Evolutionary conservation across 2,329 filamentous ascomycete genomes (phyloP).

Genomic region (Cladorrhinum sp.): DNA sequence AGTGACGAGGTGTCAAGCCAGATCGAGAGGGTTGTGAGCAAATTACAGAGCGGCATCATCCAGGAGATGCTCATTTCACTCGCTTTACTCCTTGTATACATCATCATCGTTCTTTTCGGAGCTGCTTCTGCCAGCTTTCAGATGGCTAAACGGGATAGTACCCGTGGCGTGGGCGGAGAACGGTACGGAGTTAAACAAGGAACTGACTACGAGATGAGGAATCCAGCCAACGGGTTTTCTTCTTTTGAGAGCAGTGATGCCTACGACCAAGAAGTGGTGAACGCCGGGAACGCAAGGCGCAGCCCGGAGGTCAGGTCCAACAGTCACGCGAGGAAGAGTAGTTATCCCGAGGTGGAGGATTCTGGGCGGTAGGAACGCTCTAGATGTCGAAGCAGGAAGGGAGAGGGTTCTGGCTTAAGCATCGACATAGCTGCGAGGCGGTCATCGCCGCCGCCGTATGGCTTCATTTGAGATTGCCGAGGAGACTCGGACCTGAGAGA

Average conservation of each 20-base stretch:
- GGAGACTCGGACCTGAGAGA: not conserved
- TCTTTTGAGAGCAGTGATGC: constrained; percentile 5
- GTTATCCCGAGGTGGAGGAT: constrained; percentile 32
- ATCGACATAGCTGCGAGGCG: not conserved
- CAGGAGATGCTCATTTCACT: constrained; percentile 78
- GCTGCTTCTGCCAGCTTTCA: constrained; percentile 62
- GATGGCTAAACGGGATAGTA: constrained; percentile 58
- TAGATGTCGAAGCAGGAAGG: not conserved
- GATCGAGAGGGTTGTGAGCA: constrained; percentile 65
- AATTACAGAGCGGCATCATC: constrained; percentile 64
- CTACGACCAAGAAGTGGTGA: constrained; percentile 18
- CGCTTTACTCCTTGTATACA: constrained; percentile 70
- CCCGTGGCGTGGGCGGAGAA: constrained; percentile 57
- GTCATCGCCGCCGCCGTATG: not conserved
- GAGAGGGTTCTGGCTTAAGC: not conserved
- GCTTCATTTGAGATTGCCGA: not conserved
- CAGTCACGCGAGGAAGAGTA: constrained; percentile 26
- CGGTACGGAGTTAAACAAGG: constrained; percentile 25
- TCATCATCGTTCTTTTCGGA: constrained; percentile 73
- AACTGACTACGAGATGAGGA: not conserved
- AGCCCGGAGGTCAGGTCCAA: constrained; percentile 17
- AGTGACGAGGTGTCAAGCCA: constrained; percentile 79
- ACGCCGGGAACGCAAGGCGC: constrained; percentile 23
- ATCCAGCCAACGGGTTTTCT: not conserved
- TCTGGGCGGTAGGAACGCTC: constrained; percentile 24